phyloP scores from a whole-genome alignment of 139 green algal genomes.

The Desmodesmus armatus region DNA sequence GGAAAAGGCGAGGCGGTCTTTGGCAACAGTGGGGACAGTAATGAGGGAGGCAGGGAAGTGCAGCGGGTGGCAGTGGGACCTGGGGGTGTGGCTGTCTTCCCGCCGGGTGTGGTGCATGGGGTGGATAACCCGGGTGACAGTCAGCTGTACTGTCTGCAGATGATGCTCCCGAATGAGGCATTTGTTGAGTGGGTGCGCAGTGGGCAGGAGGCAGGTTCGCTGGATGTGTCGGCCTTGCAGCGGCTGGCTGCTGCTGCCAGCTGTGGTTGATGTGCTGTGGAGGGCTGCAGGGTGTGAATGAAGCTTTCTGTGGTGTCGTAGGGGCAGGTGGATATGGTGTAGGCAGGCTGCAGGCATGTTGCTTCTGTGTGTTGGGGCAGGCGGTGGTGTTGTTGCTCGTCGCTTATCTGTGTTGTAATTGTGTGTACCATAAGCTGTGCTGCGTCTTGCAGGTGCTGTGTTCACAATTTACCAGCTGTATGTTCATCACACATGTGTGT shows the following conservation, averaged over 20 bases:
- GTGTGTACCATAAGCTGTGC: too few relatives aligned
- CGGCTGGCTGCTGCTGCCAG: constrained; percentile 50
- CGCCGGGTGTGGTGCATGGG: constrained; percentile 74
- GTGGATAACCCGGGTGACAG: constrained; percentile 71
- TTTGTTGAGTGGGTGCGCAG: constrained; percentile 84
- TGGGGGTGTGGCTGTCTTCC: constrained; percentile 85
- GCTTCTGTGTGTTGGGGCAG: too few relatives aligned
- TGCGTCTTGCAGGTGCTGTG: too few relatives aligned
- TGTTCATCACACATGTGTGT: too few relatives aligned
- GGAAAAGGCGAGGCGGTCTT: constrained; percentile 63
- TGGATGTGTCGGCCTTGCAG: constrained; percentile 66
- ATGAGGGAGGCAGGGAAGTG: constrained; percentile 48
- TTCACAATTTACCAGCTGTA: too few relatives aligned
- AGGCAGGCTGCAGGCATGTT: too few relatives aligned
- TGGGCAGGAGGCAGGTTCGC: constrained; percentile 52
- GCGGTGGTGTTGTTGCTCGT: too few relatives aligned
- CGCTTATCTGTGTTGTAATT: too few relatives aligned
- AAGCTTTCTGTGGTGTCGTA: too few relatives aligned
- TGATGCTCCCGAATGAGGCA: constrained; percentile 91
- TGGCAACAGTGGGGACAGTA: background rate
- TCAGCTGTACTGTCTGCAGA: constrained; percentile 79
- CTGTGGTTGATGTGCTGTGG: too few relatives aligned
- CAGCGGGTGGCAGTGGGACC: constrained; percentile 62
- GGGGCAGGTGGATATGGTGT: too few relatives aligned
- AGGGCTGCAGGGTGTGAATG: too few relatives aligned